These are phyloP conservation scores for Citrullus amarus DNA, from an alignment of 306 rosid genomes.

Conservation along the genomic window DNA sequence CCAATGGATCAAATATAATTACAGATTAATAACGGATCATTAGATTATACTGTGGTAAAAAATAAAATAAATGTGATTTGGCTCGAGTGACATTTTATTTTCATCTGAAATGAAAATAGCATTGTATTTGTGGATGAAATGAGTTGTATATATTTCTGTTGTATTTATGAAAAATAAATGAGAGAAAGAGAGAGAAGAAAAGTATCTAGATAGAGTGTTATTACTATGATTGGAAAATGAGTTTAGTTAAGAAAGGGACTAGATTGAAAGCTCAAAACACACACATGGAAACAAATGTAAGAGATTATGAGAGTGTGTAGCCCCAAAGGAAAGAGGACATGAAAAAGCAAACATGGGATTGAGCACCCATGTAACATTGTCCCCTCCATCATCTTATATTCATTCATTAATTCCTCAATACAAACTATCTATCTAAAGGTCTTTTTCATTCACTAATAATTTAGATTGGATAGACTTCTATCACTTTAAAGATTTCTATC, in stretches of 20 bases:
- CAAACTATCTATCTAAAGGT: not conserved
- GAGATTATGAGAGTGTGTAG: not conserved
- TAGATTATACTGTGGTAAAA: too few species aligned
- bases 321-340: constrained; percentile 12
- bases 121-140: not conserved
- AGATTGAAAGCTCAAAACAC: not conserved
- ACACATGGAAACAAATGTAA: not conserved
- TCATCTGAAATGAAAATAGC: not conserved
- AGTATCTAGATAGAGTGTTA: not conserved
- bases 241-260: not conserved
- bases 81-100: too few species aligned
- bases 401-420: not conserved
- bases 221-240: not conserved
- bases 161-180: not conserved
- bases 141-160: too few species aligned
- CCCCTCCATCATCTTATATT: not conserved
- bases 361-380: constrained; percentile 8
- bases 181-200: not conserved
- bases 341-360: constrained; percentile 1
- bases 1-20: too few species aligned
- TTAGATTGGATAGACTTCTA: too few species aligned
- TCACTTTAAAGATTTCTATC: too few species aligned
- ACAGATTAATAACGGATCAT: too few species aligned
- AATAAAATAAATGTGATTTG: too few species aligned
- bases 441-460: not conserved